These are phyloP conservation scores for Fusarium goolgardi DNA, from an alignment of 2,329 filamentous ascomycete genomes.

Conservation along the genomic window DNA sequence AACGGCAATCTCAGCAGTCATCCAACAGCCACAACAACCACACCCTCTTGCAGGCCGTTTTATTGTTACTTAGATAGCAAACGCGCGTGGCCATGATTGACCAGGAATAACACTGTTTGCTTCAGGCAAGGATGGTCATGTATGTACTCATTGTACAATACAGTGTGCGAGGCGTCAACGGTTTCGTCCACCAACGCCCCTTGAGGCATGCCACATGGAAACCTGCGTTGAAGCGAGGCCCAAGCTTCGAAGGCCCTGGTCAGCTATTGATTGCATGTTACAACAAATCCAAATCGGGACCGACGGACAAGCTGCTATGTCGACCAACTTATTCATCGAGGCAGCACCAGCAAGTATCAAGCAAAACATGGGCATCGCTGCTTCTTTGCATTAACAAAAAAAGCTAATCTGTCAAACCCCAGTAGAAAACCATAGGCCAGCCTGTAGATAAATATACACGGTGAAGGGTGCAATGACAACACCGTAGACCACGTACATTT, in stretches of 20 bases:
- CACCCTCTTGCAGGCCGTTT: conserved; percentile 18
- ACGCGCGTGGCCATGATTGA: conserved; percentile 12
- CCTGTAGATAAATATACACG: conserved; percentile 39
- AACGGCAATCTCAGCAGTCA: conserved; percentile 9
- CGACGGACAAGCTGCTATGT: background rate
- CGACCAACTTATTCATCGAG: background rate
- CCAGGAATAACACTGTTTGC: conserved; percentile 30
- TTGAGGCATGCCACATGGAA: conserved; percentile 29
- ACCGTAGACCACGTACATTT: conserved; percentile 32
- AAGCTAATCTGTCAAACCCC: conserved; percentile 10
- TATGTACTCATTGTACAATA: conserved; percentile 34
- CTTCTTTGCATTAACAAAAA: conserved; percentile 13
- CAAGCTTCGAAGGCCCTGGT: conserved; percentile 25
- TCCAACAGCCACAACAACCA: conserved; percentile 2
- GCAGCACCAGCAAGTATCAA: background rate
- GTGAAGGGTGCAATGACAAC: conserved; percentile 6
- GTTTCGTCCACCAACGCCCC: conserved; percentile 14
- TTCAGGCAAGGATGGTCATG: conserved; percentile 5
- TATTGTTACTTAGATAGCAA: conserved; percentile 23
- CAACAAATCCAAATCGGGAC: conserved; percentile 4
- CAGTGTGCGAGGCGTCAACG: conserved; percentile 38
- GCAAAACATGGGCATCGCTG: background rate
- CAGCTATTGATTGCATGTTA: conserved; percentile 10
- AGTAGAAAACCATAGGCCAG: conserved; percentile 6
- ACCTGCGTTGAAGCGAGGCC: conserved; percentile 24